Conservation (phyloP, 2,329 filamentous ascomycete genomes). For the Capronia epimyces region DNA sequence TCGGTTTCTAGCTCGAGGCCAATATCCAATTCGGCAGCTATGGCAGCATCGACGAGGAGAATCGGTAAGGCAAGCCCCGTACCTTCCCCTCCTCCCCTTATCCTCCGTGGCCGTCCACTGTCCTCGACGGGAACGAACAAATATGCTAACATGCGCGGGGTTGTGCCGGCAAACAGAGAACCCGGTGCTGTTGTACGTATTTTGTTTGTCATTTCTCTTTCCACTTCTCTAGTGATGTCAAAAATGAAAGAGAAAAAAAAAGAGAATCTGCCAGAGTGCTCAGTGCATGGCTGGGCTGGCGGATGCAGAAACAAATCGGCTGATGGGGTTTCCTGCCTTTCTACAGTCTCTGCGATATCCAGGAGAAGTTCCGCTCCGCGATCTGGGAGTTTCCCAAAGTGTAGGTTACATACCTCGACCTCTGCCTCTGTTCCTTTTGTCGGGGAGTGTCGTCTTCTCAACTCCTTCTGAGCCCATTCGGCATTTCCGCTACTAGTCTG, state of each 20-base stretch:
- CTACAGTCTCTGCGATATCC: conserved; percentile 80
- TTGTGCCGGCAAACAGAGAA: conserved; percentile 37
- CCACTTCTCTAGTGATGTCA: no score
- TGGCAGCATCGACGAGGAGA: not conserved
- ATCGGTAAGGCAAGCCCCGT: not conserved
- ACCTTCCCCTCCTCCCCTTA: not conserved
- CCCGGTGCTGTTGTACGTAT: conserved; percentile 45
- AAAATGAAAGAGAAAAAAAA: no score
- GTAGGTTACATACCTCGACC: no score
- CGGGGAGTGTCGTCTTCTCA: no score
- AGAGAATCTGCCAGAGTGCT: no score
- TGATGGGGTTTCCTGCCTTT: not conserved
- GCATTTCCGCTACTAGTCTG: no score
- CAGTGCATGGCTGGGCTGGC: no score
- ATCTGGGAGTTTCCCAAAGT: conserved; percentile 84
- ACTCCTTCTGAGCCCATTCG: no score
- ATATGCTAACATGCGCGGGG: not conserved
- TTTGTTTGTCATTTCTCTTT: no score
- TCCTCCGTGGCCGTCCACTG: not conserved
- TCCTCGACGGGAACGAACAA: no score
- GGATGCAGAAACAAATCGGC: no score
- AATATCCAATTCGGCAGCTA: not conserved
- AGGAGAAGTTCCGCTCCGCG: conserved; percentile 80
- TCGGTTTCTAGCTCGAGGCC: no score
- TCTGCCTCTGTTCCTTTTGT: not conserved